Base-by-base conservation (phyloP, 2,329 filamentous ascomycete species). In the Pochonia chlamydosporia region DNA sequence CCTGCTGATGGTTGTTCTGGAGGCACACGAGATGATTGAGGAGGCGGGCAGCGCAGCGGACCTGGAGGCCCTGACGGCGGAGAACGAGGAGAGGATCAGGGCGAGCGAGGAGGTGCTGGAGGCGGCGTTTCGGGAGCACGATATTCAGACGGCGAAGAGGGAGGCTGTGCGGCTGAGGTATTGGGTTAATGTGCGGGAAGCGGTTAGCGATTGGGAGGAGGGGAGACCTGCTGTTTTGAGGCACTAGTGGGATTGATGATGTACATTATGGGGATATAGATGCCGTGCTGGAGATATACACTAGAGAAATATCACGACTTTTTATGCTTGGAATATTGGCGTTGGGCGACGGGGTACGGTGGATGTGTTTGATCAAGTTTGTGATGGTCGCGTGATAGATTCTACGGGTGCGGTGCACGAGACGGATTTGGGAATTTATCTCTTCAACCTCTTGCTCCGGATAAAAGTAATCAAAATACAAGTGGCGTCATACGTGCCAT, bases 151-250 rank as follows among this genome's bases (percentile, higher is more conserved):
- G 8, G 92, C 90, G 14, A 82, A 78, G 67, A 67, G 63, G 51
- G 89, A 95, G 75, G 83, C 84, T 40, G 82, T 96, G 2, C 75
- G 79, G 64, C 67, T 96, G 70, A 75, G 89, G 64, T 97, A 96
- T 71, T 96, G 92, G 92, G 78, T 86, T 47, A 96, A 91, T 67
- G 84, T 97, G 51, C 78, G 82, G 52, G 86, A 95, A 65, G 87
- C 83, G 40, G 71, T 96, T 59, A 74, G 85, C 62, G 80, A 84
- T 52, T 96, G 92, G 91, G 89, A 96, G 73, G 81, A 75, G 58
- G 91, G 89, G 5, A 85, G 81, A 70, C 70, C 69, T 6, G 62
- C 76, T 46, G 73, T 79, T 39, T 56, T 82, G 55, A 65, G 77
- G 59, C 79, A 83, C 46, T 71, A 39, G 35, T 13, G n/a, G n/a